These are phyloP conservation scores for Thalassiosira allenii DNA, from an alignment of 352 stramenopile species.

Conservation along the genomic window DNA sequence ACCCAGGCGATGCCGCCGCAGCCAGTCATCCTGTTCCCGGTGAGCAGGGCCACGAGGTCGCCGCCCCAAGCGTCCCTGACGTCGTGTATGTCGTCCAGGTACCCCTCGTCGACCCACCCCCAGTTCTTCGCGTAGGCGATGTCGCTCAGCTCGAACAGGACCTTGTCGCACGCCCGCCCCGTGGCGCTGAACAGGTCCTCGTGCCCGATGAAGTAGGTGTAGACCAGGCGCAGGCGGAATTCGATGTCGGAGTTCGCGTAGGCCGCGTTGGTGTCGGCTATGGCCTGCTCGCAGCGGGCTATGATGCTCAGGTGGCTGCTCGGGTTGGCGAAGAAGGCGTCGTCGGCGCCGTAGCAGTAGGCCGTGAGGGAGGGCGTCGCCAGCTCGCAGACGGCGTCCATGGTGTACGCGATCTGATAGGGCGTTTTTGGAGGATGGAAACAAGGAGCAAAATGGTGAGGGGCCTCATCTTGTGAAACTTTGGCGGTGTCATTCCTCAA, in stretches of 20 bases:
- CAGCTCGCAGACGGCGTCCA: constrained; percentile 17
- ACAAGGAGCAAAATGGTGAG: too few relatives aligned
- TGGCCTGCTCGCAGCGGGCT: not conserved
- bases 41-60: constrained; percentile 45
- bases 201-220: constrained; percentile 7
- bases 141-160: not conserved
- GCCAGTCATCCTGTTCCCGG: not conserved
- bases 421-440: too few relatives aligned
- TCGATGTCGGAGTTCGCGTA: constrained; percentile 35
- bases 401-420: constrained; percentile 33
- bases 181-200: too few relatives aligned
- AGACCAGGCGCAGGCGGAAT: constrained; percentile 32
- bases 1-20: constrained; percentile 40
- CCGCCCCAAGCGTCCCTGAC: constrained; percentile 28
- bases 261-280: constrained; percentile 34
- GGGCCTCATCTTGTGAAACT: too few relatives aligned
- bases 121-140: not conserved
- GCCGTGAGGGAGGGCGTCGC: not conserved
- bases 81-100: constrained; percentile 46
- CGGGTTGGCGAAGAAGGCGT: constrained; percentile 5
- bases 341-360: constrained; percentile 4
- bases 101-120: constrained; percentile 7
- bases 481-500: too few relatives aligned
- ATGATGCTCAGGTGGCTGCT: constrained; percentile 28
- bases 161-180: too few relatives aligned